A percentile compares a stretch with the other conserved stretches of the same genome.
Evolutionary conservation across 345 rosid species (phyloP).

Genomic region (Chamaenerion angustifolium): DNA sequence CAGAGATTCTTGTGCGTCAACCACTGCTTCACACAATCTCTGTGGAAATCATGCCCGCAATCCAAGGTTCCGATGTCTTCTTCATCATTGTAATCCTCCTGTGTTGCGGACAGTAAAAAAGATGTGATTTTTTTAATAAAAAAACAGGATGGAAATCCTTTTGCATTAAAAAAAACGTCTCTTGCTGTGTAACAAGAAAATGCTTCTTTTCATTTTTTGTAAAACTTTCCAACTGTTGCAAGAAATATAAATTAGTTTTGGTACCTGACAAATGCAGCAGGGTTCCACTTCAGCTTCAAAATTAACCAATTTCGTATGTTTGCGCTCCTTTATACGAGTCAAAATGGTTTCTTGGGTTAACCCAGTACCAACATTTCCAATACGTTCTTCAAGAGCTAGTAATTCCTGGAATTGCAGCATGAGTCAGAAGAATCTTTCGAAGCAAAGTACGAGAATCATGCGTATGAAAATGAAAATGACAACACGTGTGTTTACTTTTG

Average conservation of each 20-base stretch:
- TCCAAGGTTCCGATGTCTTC: constrained; percentile 14
- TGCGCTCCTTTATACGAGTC: constrained; percentile 32
- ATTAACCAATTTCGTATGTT: constrained; percentile 11
- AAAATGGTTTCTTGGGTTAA: constrained; percentile 52
- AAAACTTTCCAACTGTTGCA: too few species aligned
- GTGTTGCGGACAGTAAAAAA: not conserved
- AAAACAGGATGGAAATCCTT: not conserved
- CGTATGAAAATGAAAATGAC: too few species aligned
- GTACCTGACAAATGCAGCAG: constrained; percentile 85
- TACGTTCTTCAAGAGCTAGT: constrained; percentile 80
- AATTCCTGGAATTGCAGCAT: constrained; percentile 42
- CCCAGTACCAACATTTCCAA: constrained; percentile 85
- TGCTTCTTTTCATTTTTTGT: not conserved
- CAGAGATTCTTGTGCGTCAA: constrained; percentile 15
- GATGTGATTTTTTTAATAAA: not conserved
- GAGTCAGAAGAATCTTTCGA: not conserved
- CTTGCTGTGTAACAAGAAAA: too few species aligned
- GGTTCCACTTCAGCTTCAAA: constrained; percentile 53
- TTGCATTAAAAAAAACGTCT: too few species aligned
- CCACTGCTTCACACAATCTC: constrained; percentile 15
- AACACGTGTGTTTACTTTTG: too few species aligned
- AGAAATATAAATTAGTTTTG: not conserved
- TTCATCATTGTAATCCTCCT: constrained; percentile 12
- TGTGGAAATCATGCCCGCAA: constrained; percentile 15
- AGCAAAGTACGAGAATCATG: too few species aligned